Base-by-base conservation (phyloP, 257 asterid species). In the Anisodus tanguticus region DNA sequence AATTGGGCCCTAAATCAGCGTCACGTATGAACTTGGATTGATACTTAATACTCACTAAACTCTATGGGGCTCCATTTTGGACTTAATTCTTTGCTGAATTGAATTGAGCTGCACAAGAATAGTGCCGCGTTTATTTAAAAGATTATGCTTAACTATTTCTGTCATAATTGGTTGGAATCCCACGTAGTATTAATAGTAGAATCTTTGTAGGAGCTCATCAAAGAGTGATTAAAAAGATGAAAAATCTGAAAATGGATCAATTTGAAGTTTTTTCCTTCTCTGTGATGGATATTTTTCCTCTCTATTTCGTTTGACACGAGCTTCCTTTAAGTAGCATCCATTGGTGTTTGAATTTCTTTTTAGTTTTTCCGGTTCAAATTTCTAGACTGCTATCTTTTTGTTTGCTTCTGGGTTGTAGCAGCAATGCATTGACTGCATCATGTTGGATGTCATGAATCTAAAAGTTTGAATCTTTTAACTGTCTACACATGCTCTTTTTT, bases 401-500 rank as follows among this genome's bases (percentile, higher is more conserved):
- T 69, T 69, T 69, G 31, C 78, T 69, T 69, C 15, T 69, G 78
- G 78, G 54, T 69, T 69, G 78, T 69, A 53, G 54, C 45, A 41
- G 45, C 45, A 41, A 4, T 41, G 5, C 45, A 41, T 41, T 41
- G 5, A 41, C 45, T 41, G 45, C 45, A 41, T 41, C 45, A 41
- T 41, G 45, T 41, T 41, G 45, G 45, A 41, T 4, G 45, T 41
- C 45, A 41, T 69, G 78, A 69, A 39, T 69, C 31, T 39, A 39
- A 41, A 69, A 69, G 78, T 69, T 31, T 69, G 54, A 16, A 41
- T 69, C 78, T 69, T 69, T 69, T 39, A 69, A 62, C 13, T 2
- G 68, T 39, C 78, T 69, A 69, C 78, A 16, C 78, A 16, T 69
- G 15, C 13, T 45, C 3, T 69, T 39, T 69, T 69, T 31, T 69